Conservation (phyloP, 495 filamentous ascomycete species). For the Neurospora sp. region DNA sequence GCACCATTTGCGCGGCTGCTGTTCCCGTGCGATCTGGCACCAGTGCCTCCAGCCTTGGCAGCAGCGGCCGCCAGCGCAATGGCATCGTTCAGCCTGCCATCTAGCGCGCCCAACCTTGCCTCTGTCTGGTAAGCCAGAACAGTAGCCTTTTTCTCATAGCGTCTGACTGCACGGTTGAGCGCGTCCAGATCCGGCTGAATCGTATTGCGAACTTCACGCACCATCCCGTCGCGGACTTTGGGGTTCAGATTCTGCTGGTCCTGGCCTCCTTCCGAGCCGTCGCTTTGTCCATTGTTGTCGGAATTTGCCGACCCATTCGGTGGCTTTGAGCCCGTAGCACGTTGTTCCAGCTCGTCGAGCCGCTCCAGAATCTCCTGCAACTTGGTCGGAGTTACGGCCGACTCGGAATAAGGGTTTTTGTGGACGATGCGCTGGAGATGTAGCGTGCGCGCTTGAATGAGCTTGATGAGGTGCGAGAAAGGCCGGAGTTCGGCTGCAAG, state of each 20-base stretch:
- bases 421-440: slow-evolving; percentile 68
- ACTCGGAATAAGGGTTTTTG: slow-evolving; percentile 36
- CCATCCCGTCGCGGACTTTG: slow-evolving; percentile 22
- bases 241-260: slow-evolving; percentile 20
- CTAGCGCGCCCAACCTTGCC: slow-evolving; percentile 56
- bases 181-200: slow-evolving; percentile 81
- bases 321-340: slow-evolving; percentile 22
- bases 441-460: slow-evolving; percentile 70
- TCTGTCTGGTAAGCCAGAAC: slow-evolving; percentile 66
- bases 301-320: not conserved
- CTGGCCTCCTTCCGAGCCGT: slow-evolving; percentile 11
- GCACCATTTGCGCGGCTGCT: not conserved
- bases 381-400: slow-evolving; percentile 32
- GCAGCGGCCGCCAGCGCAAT: slow-evolving; percentile 69
- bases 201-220: slow-evolving; percentile 49
- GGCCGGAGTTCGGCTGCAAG: slow-evolving; percentile 81
- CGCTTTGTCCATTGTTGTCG: slow-evolving; percentile 17
- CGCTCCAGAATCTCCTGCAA: slow-evolving; percentile 50
- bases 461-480: slow-evolving; percentile 65
- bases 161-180: slow-evolving; percentile 76
- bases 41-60: slow-evolving; percentile 36
- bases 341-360: slow-evolving; percentile 62
- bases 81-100: slow-evolving; percentile 62
- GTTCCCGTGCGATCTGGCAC: not conserved
- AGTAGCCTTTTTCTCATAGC: slow-evolving; percentile 86